A percentile compares a stretch with the other conserved stretches of the same genome.
Conservation (phyloP, 2,329 filamentous ascomycete genomes). For the Ophiocordyceps unilateralis region DNA sequence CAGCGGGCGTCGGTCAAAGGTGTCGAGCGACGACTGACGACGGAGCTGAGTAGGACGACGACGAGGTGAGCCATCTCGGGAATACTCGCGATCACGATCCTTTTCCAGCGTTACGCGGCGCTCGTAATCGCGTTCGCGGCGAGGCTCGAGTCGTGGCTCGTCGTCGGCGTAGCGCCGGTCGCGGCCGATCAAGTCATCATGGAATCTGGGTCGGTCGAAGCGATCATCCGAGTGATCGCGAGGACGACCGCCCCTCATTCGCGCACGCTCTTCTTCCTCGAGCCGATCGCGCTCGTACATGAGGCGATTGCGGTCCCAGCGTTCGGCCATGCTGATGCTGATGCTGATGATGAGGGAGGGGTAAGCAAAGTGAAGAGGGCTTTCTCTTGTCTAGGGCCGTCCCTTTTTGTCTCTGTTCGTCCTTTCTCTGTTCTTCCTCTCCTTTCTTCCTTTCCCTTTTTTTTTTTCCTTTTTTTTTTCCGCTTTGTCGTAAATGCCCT, state of each 20-base stretch:
- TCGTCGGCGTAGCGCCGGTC: slow-evolving; percentile 43
- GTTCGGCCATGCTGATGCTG: slow-evolving; percentile 13
- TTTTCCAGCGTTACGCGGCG: slow-evolving; percentile 37
- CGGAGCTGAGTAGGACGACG: slow-evolving; percentile 52
- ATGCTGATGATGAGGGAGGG: no score
- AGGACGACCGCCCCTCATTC: slow-evolving; percentile 17
- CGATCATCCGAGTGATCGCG: slow-evolving; percentile 33
- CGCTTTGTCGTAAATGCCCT: no score
- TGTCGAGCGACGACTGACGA: slow-evolving; percentile 79
- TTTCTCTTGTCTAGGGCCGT: neutral
- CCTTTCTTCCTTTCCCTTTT: no score
- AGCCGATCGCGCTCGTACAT: slow-evolving; percentile 20
- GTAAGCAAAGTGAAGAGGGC: no score
- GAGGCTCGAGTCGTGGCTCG: slow-evolving; percentile 19
- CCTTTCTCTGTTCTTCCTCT: no score
- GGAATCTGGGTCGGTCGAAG: slow-evolving; percentile 28
- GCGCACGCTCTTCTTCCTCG: slow-evolving; percentile 35
- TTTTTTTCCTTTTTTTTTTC: no score
- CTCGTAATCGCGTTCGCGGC: slow-evolving; percentile 20
- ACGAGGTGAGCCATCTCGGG: slow-evolving; percentile 32
- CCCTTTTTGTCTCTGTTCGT: no score
- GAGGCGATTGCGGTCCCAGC: slow-evolving; percentile 39
- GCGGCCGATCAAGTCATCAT: slow-evolving; percentile 30
- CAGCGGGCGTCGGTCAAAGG: slow-evolving; percentile 60
- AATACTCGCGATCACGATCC: slow-evolving; percentile 37